Evolutionary conservation across 371 early-diverging fungal genomes (phyloP).

Genomic region (Lichtheimia corymbifera): DNA sequence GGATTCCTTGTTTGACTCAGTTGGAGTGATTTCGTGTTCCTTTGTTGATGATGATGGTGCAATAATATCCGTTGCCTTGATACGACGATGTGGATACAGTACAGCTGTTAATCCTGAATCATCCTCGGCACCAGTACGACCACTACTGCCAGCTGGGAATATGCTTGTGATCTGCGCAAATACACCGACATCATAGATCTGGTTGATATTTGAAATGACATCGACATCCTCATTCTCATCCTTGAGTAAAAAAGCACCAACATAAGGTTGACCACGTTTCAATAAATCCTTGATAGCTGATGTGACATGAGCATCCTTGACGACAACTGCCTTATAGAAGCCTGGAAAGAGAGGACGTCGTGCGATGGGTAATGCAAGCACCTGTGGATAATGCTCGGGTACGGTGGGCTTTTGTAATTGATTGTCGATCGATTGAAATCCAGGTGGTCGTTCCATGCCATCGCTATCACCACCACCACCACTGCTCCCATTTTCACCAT

Average conservation of each 20-base stretch:
- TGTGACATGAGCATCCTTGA: slow-evolving; percentile 91
- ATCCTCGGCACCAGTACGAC: slow-evolving; percentile 28
- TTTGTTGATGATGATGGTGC: slow-evolving; percentile 25
- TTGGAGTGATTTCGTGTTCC: slow-evolving; percentile 4
- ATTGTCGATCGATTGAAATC: slow-evolving; percentile 48
- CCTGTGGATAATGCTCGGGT: slow-evolving; percentile 87
- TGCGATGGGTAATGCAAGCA: slow-evolving; percentile 91
- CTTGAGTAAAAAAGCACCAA: slow-evolving; percentile 91
- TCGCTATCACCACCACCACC: slow-evolving; percentile 15
- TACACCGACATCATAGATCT: slow-evolving; percentile 90
- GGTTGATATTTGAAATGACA: slow-evolving; percentile 69
- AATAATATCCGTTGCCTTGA: slow-evolving; percentile 66
- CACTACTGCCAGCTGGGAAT: slow-evolving; percentile 65
- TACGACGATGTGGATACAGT: slow-evolving; percentile 91
- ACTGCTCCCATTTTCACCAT: slow-evolving; percentile 20
- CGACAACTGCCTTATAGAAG: slow-evolving; percentile 94
- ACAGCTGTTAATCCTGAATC: slow-evolving; percentile 92
- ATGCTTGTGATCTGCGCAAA: slow-evolving; percentile 96
- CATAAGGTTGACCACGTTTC: slow-evolving; percentile 91
- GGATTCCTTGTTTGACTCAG: not conserved
- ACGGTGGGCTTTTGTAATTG: slow-evolving; percentile 74
- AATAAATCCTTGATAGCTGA: slow-evolving; percentile 88
- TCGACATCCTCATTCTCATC: slow-evolving; percentile 88
- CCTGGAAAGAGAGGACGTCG: slow-evolving; percentile 96
- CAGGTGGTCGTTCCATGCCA: slow-evolving; percentile 23